Evolutionary conservation across 305 asterid species (phyloP).

Genomic region (Fraxinus xanthoxyloides): DNA sequence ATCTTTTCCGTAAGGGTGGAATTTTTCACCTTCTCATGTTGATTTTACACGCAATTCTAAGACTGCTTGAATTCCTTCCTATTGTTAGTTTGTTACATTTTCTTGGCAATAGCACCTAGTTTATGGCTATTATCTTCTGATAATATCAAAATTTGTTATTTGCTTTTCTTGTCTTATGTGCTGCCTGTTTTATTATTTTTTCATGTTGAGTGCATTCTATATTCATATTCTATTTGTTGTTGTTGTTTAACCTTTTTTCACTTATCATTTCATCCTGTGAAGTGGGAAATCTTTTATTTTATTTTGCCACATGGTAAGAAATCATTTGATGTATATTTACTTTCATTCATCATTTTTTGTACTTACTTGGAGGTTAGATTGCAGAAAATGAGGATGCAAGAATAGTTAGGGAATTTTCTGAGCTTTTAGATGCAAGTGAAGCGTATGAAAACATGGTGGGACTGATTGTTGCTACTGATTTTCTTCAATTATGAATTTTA

Average conservation of each 20-base stretch:
- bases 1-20: background rate
- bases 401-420: conserved; percentile 61
- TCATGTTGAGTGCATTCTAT: background rate
- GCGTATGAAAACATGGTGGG: conserved; percentile 46
- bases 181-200: background rate
- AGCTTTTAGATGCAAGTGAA: conserved; percentile 68
- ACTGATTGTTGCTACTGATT: background rate
- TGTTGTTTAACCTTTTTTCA: background rate
- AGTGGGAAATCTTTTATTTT: background rate
- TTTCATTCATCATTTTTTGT: conserved; percentile 22
- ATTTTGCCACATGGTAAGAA: background rate
- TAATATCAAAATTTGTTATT: background rate
- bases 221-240: background rate
- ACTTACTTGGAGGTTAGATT: conserved; percentile 41
- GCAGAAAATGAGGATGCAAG: conserved; percentile 75
- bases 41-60: background rate
- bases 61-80: background rate
- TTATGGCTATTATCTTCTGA: background rate
- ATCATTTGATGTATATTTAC: background rate
- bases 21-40: background rate
- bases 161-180: background rate
- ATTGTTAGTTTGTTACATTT: background rate
- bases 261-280: background rate
- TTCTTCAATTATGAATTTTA: background rate
- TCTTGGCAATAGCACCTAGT: background rate